Base-by-base conservation (phyloP, 495 filamentous ascomycete species). In the Penicillium manginii region DNA sequence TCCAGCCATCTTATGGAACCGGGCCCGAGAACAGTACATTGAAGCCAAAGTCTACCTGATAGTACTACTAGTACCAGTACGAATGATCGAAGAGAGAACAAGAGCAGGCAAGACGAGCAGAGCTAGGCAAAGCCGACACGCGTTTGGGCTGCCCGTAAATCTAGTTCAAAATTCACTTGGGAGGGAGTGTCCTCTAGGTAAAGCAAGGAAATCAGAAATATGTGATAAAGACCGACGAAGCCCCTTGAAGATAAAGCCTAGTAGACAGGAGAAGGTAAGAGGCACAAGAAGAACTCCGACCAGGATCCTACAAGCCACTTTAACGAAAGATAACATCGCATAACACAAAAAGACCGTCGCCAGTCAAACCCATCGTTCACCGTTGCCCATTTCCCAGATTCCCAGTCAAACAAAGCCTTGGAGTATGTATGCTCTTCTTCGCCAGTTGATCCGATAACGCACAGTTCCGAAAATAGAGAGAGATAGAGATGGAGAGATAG, bases 361-460 rank as follows among this genome's bases (percentile, higher is more conserved):
- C 37, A 52, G 46, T 33, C 39, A 37, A 18, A 51, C 35, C 23
- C 55, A 57, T 51, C 37, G 17, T 9, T 45, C 40, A 39, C 35
- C 17, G 40, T 43, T 47, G 45, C 21, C 45, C 45, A 14, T 47
- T 45, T 29, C 52, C 52, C 40, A 17, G 17, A 55, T 42, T 48
- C 53, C 48, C 50, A 54, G 33, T 40, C 52, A 55, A 54, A 54
- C 52, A 55, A 54, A 54, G 47, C 19, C 33, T 43, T 51, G 50
- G 42, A 48, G 42, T 57, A 60, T 58, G 54, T 58, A 58, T 58
- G 62, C 51, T 60, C 57, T 58, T 62, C 59, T 57, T 64, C 61
- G 48, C 56, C 42, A 31, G 39, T 35, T 26, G 37, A 60, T 55
- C 45, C 51, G 39, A 54, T 50, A 53, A 50, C 57, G 43, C 45